These are phyloP conservation scores for Hibiscus syriacus DNA, from an alignment of 345 rosid species.

Conservation along the genomic window DNA sequence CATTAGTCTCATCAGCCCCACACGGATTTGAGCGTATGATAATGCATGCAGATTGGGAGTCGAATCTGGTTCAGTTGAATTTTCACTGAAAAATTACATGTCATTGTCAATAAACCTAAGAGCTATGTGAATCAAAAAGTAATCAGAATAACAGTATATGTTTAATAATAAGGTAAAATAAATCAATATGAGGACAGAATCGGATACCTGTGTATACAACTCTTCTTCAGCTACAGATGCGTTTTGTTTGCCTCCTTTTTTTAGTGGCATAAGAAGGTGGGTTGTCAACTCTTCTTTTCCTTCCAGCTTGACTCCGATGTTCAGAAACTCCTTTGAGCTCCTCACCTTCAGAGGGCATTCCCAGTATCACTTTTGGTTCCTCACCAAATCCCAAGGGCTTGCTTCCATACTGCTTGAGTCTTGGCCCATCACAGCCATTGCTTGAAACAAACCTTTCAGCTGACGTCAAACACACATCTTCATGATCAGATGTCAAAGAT, in stretches of 20 bases:
- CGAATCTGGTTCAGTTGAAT: conserved; percentile 24
- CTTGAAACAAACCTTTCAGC: conserved; percentile 20
- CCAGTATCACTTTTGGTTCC: conserved; percentile 45
- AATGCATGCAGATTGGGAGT: conserved; percentile 32
- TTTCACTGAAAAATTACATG: conserved; percentile 23
- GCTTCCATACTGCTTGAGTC: conserved; percentile 3
- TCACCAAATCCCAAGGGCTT: conserved; percentile 18
- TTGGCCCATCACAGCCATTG: conserved; percentile 14
- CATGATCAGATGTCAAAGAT: conserved; percentile 20
- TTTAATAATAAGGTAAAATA: neutral
- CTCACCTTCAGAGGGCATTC: conserved; percentile 30
- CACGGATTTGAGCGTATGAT: conserved; percentile 25
- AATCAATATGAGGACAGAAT: conserved; percentile 6
- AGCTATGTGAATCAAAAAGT: neutral
- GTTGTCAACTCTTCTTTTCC: conserved; percentile 46
- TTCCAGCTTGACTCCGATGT: conserved; percentile 34
- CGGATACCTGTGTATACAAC: conserved; percentile 30
- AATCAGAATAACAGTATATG: neutral
- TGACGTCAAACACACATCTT: conserved; percentile 17
- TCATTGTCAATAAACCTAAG: neutral
- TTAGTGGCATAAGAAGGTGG: conserved; percentile 32
- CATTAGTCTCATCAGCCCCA: conserved; percentile 27
- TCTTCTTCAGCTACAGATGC: conserved; percentile 24
- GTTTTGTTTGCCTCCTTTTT: conserved; percentile 42
- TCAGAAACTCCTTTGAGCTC: conserved; percentile 24